Conservation (phyloP, 2,329 filamentous ascomycete genomes). For the Fusarium chlamydosporum region DNA sequence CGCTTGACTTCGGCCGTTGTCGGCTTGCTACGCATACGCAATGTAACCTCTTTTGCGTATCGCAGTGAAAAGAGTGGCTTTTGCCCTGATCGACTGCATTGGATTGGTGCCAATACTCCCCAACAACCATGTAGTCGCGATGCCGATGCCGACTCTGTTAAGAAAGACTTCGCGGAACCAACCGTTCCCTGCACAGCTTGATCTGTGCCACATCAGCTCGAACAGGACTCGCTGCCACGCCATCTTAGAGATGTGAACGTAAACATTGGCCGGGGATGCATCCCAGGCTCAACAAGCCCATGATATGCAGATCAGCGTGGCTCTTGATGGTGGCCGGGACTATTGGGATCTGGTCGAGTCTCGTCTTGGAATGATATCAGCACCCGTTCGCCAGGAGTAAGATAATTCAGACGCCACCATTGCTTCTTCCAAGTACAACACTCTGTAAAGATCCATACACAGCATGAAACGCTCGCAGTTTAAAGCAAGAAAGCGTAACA, state of each 20-base stretch:
- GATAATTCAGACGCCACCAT: conserved; percentile 48
- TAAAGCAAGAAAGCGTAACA: conserved; percentile 4
- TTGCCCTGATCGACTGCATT: conserved; percentile 11
- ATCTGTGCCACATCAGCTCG: conserved; percentile 32
- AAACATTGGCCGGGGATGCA: not conserved
- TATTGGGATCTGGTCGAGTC: conserved; percentile 28
- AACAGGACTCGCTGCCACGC: conserved; percentile 34
- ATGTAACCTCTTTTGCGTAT: conserved; percentile 13
- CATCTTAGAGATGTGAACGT: conserved; percentile 23
- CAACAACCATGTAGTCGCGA: not conserved
- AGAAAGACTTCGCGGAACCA: conserved; percentile 17
- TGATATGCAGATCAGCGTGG: conserved; percentile 31
- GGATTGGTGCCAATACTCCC: conserved; percentile 19
- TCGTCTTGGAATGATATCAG: conserved; percentile 23
- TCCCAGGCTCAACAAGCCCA: conserved; percentile 21
- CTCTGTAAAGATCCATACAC: conserved; percentile 5
- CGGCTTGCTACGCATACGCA: conserved; percentile 31
- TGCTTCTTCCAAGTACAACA: conserved; percentile 35
- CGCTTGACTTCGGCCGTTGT: conserved; percentile 39
- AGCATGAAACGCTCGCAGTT: conserved; percentile 8
- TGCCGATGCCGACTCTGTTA: conserved; percentile 16
- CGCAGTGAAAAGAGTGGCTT: not conserved
- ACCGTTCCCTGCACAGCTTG: conserved; percentile 25
- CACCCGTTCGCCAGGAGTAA: conserved; percentile 25
- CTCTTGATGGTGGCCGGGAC: conserved; percentile 23